Percentiles rank a stretch among this genome's conserved stretches.
phyloP scores from a whole-genome alignment of 129 eudicot genomes.

The Artemisia tridentata region DNA sequence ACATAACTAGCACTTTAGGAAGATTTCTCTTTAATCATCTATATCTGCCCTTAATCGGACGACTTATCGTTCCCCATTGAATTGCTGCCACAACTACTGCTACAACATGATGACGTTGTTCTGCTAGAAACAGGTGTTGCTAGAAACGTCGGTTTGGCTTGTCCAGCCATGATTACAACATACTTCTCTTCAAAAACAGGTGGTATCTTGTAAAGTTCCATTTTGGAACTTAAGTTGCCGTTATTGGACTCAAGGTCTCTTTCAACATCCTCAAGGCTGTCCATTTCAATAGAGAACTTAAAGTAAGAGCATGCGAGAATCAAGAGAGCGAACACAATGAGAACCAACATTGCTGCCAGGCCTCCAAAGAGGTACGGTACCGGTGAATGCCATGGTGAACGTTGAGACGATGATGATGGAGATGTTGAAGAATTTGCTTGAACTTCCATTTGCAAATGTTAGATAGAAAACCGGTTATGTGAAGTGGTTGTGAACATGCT shows the following conservation, averaged over 20 bases:
- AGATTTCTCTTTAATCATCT: background rate
- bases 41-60: background rate
- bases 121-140: constrained; percentile 54
- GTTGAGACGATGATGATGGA: constrained; percentile 23
- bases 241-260: constrained; percentile 45
- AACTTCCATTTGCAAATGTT: constrained; percentile 16
- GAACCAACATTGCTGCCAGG: constrained; percentile 66
- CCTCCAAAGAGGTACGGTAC: constrained; percentile 83
- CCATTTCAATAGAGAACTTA: constrained; percentile 50
- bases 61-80: background rate
- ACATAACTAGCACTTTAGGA: background rate
- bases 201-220: constrained; percentile 12
- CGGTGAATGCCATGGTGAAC: constrained; percentile 71
- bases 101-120: constrained; percentile 41
- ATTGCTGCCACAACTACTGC: constrained; percentile 20
- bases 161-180: constrained; percentile 69
- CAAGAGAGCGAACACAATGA: constrained; percentile 62
- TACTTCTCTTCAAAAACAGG: constrained; percentile 48
- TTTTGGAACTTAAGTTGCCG: constrained; percentile 14
- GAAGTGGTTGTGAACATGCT: background rate
- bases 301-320: constrained; percentile 71
- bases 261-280: constrained; percentile 12
- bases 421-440: constrained; percentile 19
- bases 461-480: background rate
- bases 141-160: constrained; percentile 52